phyloP scores from a whole-genome alignment of 352 stramenopile species.

The Phytophthora agathidicida region DNA sequence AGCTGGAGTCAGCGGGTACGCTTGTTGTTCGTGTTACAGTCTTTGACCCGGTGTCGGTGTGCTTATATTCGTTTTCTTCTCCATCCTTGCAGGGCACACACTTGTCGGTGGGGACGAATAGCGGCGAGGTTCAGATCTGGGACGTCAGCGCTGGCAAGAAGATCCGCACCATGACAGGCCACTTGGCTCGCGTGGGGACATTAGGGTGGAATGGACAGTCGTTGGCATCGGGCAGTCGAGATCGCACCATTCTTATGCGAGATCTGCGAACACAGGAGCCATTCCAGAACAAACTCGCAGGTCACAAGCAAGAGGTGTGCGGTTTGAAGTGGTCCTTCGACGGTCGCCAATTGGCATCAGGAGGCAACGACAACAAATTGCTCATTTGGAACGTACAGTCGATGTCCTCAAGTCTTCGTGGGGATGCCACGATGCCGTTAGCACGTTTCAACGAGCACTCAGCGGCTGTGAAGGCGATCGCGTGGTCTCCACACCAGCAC shows the following conservation, averaged over 20 bases:
- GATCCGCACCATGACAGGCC: constrained; percentile 91
- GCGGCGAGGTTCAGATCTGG: constrained; percentile 96
- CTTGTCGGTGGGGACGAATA: constrained; percentile 94
- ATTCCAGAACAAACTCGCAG: constrained; percentile 61
- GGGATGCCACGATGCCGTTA: constrained; percentile 64
- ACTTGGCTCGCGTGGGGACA: constrained; percentile 93
- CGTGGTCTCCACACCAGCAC: constrained; percentile 97
- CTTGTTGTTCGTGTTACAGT: not conserved
- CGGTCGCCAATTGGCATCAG: constrained; percentile 89
- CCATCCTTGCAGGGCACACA: constrained; percentile 74
- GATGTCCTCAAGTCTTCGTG: constrained; percentile 36
- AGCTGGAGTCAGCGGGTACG: constrained; percentile 91
- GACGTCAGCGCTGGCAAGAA: constrained; percentile 90
- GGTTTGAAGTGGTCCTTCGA: constrained; percentile 97
- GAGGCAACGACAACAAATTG: constrained; percentile 99
- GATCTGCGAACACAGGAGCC: constrained; percentile 85
- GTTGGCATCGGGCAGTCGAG: constrained; percentile 94
- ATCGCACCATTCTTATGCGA: constrained; percentile 93
- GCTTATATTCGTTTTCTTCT: constrained; percentile 4
- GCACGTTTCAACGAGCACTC: constrained; percentile 95
- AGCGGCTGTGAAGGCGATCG: constrained; percentile 97
- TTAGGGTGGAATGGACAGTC: constrained; percentile 90
- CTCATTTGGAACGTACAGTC: constrained; percentile 94
- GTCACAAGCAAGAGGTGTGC: constrained; percentile 93
- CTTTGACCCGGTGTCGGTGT: not conserved